phyloP scores from a whole-genome alignment of 2,329 filamentous ascomycete genomes.

The Pseudocercospora fijiensis region DNA sequence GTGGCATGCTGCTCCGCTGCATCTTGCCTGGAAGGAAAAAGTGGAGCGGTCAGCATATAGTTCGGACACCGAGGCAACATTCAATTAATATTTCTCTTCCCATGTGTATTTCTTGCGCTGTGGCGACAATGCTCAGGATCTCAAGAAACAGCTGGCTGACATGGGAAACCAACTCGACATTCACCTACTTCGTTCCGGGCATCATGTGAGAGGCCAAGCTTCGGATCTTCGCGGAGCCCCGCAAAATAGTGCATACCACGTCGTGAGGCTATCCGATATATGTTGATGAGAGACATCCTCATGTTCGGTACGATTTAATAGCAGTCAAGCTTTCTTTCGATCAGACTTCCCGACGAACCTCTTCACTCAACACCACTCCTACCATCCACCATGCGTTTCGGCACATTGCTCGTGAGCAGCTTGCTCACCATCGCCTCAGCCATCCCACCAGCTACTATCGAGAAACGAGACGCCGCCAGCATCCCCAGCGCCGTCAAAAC shows the following conservation, averaged over 20 bases:
- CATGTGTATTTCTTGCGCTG: not conserved
- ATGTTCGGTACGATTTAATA: not conserved
- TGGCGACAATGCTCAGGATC: not conserved
- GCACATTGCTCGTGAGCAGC: conserved; percentile 11
- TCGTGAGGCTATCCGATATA: not conserved
- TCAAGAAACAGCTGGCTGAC: not conserved
- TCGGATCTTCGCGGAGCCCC: conserved; percentile 1
- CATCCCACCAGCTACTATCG: conserved; percentile 9
- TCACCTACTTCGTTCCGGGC: not conserved
- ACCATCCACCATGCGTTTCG: conserved; percentile 6
- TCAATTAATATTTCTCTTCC: not conserved
- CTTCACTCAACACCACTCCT: not conserved
- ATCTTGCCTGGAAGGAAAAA: not conserved
- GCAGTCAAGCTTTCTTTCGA: not conserved
- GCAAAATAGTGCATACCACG: not conserved
- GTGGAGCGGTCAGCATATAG: not conserved
- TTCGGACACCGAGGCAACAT: not conserved
- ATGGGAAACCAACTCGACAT: not conserved
- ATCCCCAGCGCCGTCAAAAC: conserved; percentile 19
- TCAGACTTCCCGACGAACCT: not conserved
- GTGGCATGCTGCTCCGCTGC: not conserved
- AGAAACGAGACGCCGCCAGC: conserved; percentile 20
- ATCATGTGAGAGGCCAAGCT: conserved; percentile 1
- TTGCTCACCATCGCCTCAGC: conserved; percentile 17
- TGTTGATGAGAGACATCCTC: not conserved